Percentiles rank a stretch among this genome's conserved stretches.
These are phyloP conservation scores for Calendula officinalis DNA, from an alignment of 129 eudicot genomes.

Conservation along the genomic window DNA sequence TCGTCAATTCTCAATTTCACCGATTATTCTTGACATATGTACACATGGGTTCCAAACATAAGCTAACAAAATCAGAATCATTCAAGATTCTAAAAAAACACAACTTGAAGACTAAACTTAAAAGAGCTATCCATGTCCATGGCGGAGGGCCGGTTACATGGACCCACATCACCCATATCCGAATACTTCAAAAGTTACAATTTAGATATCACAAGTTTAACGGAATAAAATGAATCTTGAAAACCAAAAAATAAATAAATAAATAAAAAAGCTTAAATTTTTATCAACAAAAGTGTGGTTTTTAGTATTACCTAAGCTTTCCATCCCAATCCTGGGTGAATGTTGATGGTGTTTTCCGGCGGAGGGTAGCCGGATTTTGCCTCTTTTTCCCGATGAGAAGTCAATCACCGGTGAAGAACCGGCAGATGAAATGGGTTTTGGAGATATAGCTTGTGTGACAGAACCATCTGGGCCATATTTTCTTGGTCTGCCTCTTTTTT, in stretches of 20 bases:
- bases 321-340: conserved; percentile 47
- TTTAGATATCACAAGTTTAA: conserved; percentile 9
- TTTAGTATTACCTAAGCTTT: conserved; percentile 47
- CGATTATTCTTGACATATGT: background rate
- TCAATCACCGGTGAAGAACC: conserved; percentile 78
- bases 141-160: conserved; percentile 19
- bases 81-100: background rate
- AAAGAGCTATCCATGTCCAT: conserved; percentile 25
- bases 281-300: conserved; percentile 8
- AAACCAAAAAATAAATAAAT: background rate
- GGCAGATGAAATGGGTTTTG: conserved; percentile 76
- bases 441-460: conserved; percentile 52
- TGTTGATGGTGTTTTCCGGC: conserved; percentile 50
- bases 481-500: conserved; percentile 92
- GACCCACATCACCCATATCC: conserved; percentile 31
- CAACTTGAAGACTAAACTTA: conserved; percentile 25
- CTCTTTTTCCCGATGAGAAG: conserved; percentile 60
- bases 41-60: background rate
- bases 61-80: too few species aligned
- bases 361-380: conserved; percentile 49
- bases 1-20: too few species aligned
- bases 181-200: conserved; percentile 29
- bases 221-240: conserved; percentile 15
- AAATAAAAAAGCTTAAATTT: background rate
- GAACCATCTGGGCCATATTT: conserved; percentile 90